Base-by-base conservation (phyloP, 306 rosid genomes). In the Fragaria nilgerrensis region DNA sequence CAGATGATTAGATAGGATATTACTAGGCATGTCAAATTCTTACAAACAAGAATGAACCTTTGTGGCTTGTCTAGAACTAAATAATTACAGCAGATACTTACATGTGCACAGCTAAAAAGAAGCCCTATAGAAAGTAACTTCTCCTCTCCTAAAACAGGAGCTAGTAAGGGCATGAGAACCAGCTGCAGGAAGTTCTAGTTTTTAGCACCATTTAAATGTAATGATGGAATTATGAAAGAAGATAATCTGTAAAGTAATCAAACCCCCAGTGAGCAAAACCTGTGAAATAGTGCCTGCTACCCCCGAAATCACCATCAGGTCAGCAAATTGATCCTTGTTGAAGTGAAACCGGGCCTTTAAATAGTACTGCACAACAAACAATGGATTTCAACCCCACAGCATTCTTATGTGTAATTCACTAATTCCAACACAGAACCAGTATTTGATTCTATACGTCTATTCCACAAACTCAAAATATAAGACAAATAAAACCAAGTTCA, bases 281-380 rank as follows among this genome's bases (percentile, higher is more conserved):
- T 92, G 98, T 22, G 98, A 94, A 50, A 94, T 84, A 48, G 95
- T 92, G 74, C 93, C 89, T 34, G 96, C 90, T 61, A 88, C 75
- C 61, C 96, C 96, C 41, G 87, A 77, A 84, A 95, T 95, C 83
- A 95, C 90, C 96, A 92, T 87, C 22, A 95, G 81, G 81, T 95
- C 97, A 75, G 97, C 98, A 87, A 95, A 90, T 65, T 86, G 89
- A 77, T 90, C 86, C 90, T 95, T 95, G 88, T 89, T 88, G 79
- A 92, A 95, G 82, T 92, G 98, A 89, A 95, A 95, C 80, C 55
- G 85, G 5, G 97, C 98, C 87, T 95, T 95, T 44, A 95, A 84
- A 83, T 75, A 90, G 80, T 90, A 95, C 98, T 90, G 95, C 83
- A 73, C 10, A 69, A 14, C 53, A 55, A 59, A 75, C 11, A 68